phyloP scores from a whole-genome alignment of 371 early-diverging fungal genomes.

The Parasitella parasitica region DNA sequence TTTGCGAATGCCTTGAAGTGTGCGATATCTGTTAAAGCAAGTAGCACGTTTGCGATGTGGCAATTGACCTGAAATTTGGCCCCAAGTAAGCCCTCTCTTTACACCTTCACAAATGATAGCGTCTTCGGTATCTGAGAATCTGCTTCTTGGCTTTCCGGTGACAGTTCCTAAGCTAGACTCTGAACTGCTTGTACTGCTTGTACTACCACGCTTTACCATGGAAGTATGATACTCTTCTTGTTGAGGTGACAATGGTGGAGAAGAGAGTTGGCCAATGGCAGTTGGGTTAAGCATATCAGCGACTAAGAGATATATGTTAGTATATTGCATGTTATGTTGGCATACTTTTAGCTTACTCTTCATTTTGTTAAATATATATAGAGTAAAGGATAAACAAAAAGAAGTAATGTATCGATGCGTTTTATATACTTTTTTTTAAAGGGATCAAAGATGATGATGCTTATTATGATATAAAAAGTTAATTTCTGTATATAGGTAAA shows the following conservation, averaged over 20 bases:
- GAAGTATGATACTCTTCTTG: conserved; percentile 1
- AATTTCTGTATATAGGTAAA: conserved; percentile 9
- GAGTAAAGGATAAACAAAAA: not conserved
- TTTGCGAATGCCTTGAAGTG: conserved; percentile 51
- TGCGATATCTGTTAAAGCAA: conserved; percentile 51
- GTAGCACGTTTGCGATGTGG: conserved; percentile 55
- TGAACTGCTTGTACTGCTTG: not conserved
- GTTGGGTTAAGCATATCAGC: conserved; percentile 49
- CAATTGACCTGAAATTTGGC: conserved; percentile 50
- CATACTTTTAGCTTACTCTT: conserved; percentile 27
- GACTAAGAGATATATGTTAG: conserved; percentile 15
- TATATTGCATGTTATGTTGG: not conserved
- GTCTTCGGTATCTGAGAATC: conserved; percentile 49
- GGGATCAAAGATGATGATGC: not conserved
- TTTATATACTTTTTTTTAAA: not conserved
- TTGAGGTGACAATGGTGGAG: conserved; percentile 43
- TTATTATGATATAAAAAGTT: not conserved
- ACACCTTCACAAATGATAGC: conserved; percentile 52
- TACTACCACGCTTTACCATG: conserved; percentile 3
- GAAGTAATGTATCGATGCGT: not conserved
- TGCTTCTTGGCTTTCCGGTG: conserved; percentile 47
- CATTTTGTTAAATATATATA: conserved; percentile 14
- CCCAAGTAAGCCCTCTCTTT: conserved; percentile 50
- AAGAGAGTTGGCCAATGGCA: conserved; percentile 24
- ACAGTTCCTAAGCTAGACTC: not conserved